These are phyloP conservation scores for Xerophyta viscosa DNA, from an alignment of 106 monocot genomes.

Conservation along the genomic window DNA sequence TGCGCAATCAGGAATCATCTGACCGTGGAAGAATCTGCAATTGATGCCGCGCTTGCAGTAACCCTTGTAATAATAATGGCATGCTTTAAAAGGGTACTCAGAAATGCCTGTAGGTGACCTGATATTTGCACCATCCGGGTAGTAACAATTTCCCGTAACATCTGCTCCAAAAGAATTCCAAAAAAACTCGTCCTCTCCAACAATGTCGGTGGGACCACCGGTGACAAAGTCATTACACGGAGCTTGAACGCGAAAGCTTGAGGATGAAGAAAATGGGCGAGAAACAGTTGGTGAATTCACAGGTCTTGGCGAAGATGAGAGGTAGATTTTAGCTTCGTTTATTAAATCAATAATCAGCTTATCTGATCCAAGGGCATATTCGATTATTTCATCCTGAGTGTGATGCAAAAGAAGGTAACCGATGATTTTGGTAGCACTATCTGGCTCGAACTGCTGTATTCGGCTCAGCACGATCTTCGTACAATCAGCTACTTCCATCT, in stretches of 20 bases:
- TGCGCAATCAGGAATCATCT: constrained; percentile 6
- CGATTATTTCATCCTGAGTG: constrained; percentile 28
- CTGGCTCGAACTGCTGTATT: constrained; percentile 49
- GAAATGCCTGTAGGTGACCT: constrained; percentile 21
- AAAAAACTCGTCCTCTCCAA: constrained; percentile 2
- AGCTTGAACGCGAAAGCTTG: constrained; percentile 16
- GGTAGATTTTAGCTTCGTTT: constrained; percentile 31
- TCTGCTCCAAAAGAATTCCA: constrained; percentile 2
- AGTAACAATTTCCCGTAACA: constrained; percentile 5
- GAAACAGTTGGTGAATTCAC: neutral
- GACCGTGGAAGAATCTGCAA: constrained; percentile 59
- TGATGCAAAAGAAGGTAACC: constrained; percentile 46
- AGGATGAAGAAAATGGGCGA: constrained; percentile 12
- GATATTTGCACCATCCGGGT: constrained; percentile 11
- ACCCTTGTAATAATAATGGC: constrained; percentile 58
- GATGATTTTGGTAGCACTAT: constrained; percentile 39
- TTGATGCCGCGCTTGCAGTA: constrained; percentile 68
- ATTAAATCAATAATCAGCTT: constrained; percentile 24
- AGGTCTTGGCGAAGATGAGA: constrained; percentile 11
- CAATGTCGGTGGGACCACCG: constrained; percentile 3
- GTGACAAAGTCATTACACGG: constrained; percentile 17
- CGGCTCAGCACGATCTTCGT: constrained; percentile 29
- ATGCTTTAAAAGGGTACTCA: constrained; percentile 25
- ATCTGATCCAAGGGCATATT: constrained; percentile 40
- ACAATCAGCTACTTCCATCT: constrained; percentile 43